Conservation (phyloP, 345 rosid genomes). For the Eucalyptus curtisii region DNA sequence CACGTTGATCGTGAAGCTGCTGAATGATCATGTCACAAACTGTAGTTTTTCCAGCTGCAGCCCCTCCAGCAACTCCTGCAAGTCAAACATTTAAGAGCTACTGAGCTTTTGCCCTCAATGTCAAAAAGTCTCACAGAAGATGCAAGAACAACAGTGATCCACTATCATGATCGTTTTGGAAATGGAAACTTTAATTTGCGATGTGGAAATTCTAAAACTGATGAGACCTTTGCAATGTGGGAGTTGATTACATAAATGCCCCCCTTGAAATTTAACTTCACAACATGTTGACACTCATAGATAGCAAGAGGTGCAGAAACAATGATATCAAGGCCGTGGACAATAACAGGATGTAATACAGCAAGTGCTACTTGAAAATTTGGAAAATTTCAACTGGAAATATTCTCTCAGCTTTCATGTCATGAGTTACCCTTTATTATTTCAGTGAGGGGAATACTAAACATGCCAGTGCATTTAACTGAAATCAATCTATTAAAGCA, state of each 20-base stretch:
- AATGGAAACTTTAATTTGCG: background rate
- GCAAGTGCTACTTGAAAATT: background rate
- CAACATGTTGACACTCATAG: background rate
- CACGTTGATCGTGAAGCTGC: slow-evolving; percentile 99
- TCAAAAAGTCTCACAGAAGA: background rate
- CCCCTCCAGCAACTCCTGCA: slow-evolving; percentile 96
- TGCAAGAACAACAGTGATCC: background rate
- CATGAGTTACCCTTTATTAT: background rate
- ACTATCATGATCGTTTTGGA: background rate
- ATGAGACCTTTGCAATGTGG: background rate
- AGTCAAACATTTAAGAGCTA: background rate
- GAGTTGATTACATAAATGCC: background rate
- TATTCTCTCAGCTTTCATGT: background rate
- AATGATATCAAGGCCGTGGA: background rate
- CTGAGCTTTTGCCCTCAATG: background rate
- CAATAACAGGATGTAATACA: background rate
- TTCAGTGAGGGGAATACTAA: background rate
- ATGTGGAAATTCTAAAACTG: background rate
- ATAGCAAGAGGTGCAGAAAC: background rate
- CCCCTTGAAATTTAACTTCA: background rate
- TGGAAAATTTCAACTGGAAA: background rate
- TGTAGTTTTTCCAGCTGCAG: slow-evolving; percentile 97
- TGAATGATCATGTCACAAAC: slow-evolving; percentile 99
- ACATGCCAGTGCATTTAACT: background rate
- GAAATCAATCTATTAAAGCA: background rate